Conservation (phyloP, 108 stramenopile species). For the Cyclotella baltica region DNA sequence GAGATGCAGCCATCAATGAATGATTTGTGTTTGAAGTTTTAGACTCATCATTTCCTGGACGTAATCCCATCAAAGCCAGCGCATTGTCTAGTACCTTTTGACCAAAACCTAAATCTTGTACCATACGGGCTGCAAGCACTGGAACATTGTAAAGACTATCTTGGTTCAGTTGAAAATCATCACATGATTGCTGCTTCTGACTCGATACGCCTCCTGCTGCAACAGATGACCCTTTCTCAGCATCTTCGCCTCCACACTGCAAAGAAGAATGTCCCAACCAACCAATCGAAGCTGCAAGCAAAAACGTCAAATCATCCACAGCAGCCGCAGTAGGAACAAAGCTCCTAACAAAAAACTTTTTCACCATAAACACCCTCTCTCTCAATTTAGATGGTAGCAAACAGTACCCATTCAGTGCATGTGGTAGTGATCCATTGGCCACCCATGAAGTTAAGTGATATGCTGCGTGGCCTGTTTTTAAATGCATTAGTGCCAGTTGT, state of each 20-base stretch:
- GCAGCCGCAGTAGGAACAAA: conserved; percentile 30
- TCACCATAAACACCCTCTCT: conserved; percentile 38
- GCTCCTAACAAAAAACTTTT: conserved; percentile 49
- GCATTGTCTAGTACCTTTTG: conserved; percentile 62
- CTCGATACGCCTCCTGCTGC: background rate
- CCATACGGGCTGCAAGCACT: conserved; percentile 51
- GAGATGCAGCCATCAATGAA: conserved; percentile 31
- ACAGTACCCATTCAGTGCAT: conserved; percentile 63
- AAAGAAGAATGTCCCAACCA: conserved; percentile 12
- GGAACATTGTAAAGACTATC: conserved; percentile 53
- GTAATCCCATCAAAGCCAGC: conserved; percentile 57
- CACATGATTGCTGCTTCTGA: background rate
- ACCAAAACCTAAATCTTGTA: conserved; percentile 62
- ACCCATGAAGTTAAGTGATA: conserved; percentile 60
- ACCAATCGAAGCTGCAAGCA: conserved; percentile 43
- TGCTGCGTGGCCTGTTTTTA: conserved; percentile 55
- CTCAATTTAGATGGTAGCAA: conserved; percentile 50
- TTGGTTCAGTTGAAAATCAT: background rate
- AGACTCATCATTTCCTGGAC: conserved; percentile 1
- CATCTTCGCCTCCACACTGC: background rate
- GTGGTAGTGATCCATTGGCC: conserved; percentile 63
- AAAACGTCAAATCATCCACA: conserved; percentile 27
- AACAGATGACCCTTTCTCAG: background rate
- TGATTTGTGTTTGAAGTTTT: conserved; percentile 10
- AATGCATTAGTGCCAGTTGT: conserved; percentile 57